These are phyloP conservation scores for Jaenimonas drosophilae DNA, from an alignment of 208 protist species.

Conservation along the genomic window DNA sequence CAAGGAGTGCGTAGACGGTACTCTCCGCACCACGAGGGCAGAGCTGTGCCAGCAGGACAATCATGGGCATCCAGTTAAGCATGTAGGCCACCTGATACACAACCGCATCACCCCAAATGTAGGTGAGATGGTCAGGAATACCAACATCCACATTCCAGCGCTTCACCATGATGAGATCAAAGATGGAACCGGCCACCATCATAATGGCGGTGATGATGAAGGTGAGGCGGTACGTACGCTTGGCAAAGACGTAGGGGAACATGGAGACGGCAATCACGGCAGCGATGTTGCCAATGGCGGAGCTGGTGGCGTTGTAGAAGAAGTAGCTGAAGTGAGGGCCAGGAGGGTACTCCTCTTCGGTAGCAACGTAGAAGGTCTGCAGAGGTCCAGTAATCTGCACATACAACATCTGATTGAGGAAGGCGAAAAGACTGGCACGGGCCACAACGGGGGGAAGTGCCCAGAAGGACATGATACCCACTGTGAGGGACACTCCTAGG, in stretches of 20 bases:
- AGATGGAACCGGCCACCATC: conserved; percentile 28
- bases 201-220: conserved; percentile 38
- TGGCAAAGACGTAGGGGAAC: conserved; percentile 59
- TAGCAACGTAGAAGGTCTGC: conserved; percentile 47
- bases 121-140: conserved; percentile 61
- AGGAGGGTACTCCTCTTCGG: conserved; percentile 14
- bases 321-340: conserved; percentile 50
- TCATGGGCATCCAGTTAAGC: conserved; percentile 62
- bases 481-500: background rate
- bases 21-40: conserved; percentile 74
- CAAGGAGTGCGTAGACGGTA: conserved; percentile 74
- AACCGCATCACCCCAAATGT: conserved; percentile 53
- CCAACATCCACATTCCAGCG: conserved; percentile 53
- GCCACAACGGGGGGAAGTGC: conserved; percentile 47
- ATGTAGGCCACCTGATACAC: conserved; percentile 52
- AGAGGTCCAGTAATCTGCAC: conserved; percentile 40
- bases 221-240: conserved; percentile 41
- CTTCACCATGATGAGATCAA: conserved; percentile 71
- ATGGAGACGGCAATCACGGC: conserved; percentile 38
- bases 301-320: conserved; percentile 56
- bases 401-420: conserved; percentile 35
- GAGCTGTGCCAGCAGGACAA: conserved; percentile 71
- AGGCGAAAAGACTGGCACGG: conserved; percentile 54
- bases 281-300: conserved; percentile 40
- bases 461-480: conserved; percentile 39